phyloP scores from a whole-genome alignment of 2,329 filamentous ascomycete genomes.

The Madurella mycetomatis region DNA sequence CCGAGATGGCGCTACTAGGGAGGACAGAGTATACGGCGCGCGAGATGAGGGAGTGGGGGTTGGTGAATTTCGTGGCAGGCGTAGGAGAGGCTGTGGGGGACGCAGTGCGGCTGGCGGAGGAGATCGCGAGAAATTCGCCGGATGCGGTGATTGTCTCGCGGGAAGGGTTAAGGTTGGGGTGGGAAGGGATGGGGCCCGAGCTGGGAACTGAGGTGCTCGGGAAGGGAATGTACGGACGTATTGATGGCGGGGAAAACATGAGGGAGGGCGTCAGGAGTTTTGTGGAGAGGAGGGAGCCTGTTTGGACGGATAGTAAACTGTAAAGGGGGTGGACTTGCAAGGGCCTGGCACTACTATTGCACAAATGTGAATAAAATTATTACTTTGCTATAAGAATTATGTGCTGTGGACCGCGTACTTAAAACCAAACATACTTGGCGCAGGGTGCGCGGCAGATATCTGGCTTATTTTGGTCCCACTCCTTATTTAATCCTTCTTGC shows the following conservation, averaged over 20 bases:
- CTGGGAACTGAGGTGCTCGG: conserved; percentile 56
- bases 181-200: conserved; percentile 65
- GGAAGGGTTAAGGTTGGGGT: conserved; percentile 66
- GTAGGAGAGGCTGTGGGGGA: conserved; percentile 36
- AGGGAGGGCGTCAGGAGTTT: conserved; percentile 71
- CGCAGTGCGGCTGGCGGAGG: conserved; percentile 58
- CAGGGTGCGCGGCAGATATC: no score
- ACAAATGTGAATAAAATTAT: no score
- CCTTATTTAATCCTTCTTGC: not conserved
- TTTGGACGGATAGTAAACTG: conserved; percentile 62
- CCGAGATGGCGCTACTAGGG: conserved; percentile 67
- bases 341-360: not conserved
- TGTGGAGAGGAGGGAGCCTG: conserved; percentile 68
- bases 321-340: conserved; percentile 29
- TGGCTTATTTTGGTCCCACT: no score
- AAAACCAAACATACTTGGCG: no score
- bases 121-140: conserved; percentile 64
- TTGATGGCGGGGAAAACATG: conserved; percentile 68
- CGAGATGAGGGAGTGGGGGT: conserved; percentile 60
- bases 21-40: conserved; percentile 50
- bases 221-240: conserved; percentile 53
- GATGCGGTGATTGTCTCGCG: conserved; percentile 70
- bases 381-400: no score
- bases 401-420: no score
- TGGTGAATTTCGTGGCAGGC: conserved; percentile 63